Percentiles rank a stretch among this genome's conserved stretches.
Conservation (phyloP, 1,139 yeast species). For the Nakaseomyces bracarensis region DNA sequence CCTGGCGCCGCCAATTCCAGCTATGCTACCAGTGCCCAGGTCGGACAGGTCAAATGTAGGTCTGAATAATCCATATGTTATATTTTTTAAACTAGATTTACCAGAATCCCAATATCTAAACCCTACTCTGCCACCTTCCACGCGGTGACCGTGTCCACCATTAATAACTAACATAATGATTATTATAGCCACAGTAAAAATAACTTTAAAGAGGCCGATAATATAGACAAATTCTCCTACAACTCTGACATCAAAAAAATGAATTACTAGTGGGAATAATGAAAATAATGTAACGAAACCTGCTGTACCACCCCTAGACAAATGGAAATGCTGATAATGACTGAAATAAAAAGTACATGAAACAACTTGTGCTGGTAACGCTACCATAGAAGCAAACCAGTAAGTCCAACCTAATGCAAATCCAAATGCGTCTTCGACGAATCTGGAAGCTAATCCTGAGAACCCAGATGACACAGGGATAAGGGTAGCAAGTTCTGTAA, state of each 20-base stretch:
- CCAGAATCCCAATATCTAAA: constrained; percentile 57
- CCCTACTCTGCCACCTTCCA: constrained; percentile 38
- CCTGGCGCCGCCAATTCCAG: constrained; percentile 49
- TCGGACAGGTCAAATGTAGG: constrained; percentile 56
- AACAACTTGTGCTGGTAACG: constrained; percentile 70
- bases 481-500: constrained; percentile 77
- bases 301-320: constrained; percentile 45
- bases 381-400: constrained; percentile 67
- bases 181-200: constrained; percentile 46
- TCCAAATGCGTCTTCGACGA: constrained; percentile 80
- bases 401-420: constrained; percentile 73
- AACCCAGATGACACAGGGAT: constrained; percentile 78
- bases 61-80: constrained; percentile 63
- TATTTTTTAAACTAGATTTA: constrained; percentile 41
- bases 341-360: constrained; percentile 60
- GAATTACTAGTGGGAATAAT: constrained; percentile 39
- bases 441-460: constrained; percentile 63
- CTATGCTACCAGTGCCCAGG: constrained; percentile 35
- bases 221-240: constrained; percentile 67
- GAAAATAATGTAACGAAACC: constrained; percentile 59
- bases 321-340: constrained; percentile 43
- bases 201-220: constrained; percentile 50
- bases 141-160: constrained; percentile 35
- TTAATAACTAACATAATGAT: constrained; percentile 58
- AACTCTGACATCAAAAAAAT: constrained; percentile 56